Evolutionary conservation across 352 stramenopile genomes (phyloP), one percentile per base, ranked within the genome.

Genomic region (Globisporangium middletonii): DNA sequence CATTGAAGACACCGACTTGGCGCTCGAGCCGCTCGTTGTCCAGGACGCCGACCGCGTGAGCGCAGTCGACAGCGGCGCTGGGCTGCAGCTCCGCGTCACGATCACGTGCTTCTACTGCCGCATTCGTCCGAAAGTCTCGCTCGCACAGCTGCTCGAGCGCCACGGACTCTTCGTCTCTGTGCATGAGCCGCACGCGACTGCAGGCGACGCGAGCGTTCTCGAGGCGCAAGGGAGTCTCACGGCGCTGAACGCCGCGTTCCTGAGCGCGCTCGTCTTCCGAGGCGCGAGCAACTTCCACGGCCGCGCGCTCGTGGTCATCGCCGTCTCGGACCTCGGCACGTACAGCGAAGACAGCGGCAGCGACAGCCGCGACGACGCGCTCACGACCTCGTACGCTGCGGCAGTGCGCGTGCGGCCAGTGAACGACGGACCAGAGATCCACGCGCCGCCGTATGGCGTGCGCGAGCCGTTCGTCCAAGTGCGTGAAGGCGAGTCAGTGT

Each of bases 241-340:
- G 19, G 57, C 68, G 6, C 59, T 84, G 5, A 86, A 85, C 41
- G 44, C 47, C 23, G 63, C 50, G 12, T 26, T 86, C 41, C 57
- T 88, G 55, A 55, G 54, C 43, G 60, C 65, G 7, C 65, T 87
- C 1, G 45, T 70, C 38, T 84, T 87, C 52, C 59, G 30, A 23
- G 51, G 72, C 30, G 54, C 43, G 8, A 4, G 28, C 3, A 62
- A 73, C 13, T 78, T 79, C 38, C 56, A 73, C 19, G 71, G 73
- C 28, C 18, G 67, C 41, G 69, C 62, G 3, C 61, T 80, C 41
- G 62, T 86, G 43, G 26, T 84, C 28, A 43, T 88, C 11, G 49
- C 65, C n/a, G 52, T 79, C 55, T 73, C 65, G 2, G 73, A 77
- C 45, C 60, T 79, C 38, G 71, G 71, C 19, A 72, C 73, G 28